Base-by-base conservation (phyloP, 2,329 filamentous ascomycete species). In the Annulohypoxylon truncatum region DNA sequence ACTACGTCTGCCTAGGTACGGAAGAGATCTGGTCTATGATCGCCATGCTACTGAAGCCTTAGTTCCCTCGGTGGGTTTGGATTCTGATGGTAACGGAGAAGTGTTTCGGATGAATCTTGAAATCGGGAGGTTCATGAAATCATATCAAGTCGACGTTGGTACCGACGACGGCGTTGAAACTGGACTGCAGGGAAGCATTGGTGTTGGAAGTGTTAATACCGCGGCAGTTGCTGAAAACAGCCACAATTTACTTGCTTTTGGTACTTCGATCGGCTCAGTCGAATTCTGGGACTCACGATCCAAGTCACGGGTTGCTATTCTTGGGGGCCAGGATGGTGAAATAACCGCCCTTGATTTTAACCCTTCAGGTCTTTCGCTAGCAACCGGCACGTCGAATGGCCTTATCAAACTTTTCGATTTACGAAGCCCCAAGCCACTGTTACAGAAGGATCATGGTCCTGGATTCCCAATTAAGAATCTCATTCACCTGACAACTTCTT, bases 241-340 rank as follows among this genome's bases (percentile, higher is more conserved):
- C 50, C 96, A 99, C 78, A 96, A 96, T 61, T 84, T 99, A 3
- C 85, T 94, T 31, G 94, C 95, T 0, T 99, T 99, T 74, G 96
- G 96, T 55, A 99, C 96, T 0, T 94, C 93, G 2, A 83, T 96
- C 61, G 95, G 96, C n/a, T 97, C 95, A 0, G 93, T 98, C 24
- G 96, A 99, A 77, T 95, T 98, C 75, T 99, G 94, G 93, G 96
- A 99, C 77, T 87, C 94, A 0, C 87, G 96, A 64, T 94, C 92
- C 28, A 91, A 93, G 76, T 91, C 90, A 58, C 86, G 93, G 61
- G 91, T 95, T 9, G 94, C 93, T 13, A 85, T 95, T 15, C 82
- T 99, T 1, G 85, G 90, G 10, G 86, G 84, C 0, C 85, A 89
- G 62, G 86, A 89, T 64, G 88, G 88, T 29, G 91, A 93, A 75